phyloP scores from a whole-genome alignment of 257 asterid species.

The Sherardia arvensis region DNA sequence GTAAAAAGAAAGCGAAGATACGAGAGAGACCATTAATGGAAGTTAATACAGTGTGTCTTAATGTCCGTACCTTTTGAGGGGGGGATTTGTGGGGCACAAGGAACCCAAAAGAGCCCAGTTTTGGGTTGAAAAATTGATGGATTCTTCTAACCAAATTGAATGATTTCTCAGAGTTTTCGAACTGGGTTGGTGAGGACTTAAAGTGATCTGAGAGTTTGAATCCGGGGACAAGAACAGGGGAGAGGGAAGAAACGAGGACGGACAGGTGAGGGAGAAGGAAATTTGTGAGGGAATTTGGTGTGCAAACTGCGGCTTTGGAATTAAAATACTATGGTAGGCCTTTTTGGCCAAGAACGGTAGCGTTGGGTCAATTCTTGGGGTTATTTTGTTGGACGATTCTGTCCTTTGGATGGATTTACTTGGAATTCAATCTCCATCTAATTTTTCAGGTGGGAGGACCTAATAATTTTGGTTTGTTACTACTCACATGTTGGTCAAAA shows the following conservation, averaged over 20 bases:
- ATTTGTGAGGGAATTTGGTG: not conserved
- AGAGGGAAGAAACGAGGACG: not conserved
- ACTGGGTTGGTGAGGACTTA: slow-evolving; percentile 3
- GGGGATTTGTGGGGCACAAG: slow-evolving; percentile 8
- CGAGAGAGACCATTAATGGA: not conserved
- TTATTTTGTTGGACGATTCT: slow-evolving; percentile 4
- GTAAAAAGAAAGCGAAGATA: not conserved
- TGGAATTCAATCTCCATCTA: not conserved
- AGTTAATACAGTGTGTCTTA: slow-evolving; percentile 3
- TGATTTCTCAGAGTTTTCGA: not conserved
- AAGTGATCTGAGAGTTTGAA: not conserved
- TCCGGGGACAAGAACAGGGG: not conserved
- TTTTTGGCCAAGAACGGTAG: not conserved
- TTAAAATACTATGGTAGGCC: slow-evolving; percentile 14
- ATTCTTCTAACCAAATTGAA: not conserved
- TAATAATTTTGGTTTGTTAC: not conserved
- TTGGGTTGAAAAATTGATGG: not conserved
- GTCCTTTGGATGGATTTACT: not conserved
- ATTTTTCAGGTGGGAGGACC: not conserved
- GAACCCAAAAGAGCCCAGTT: not conserved
- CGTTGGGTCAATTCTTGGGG: slow-evolving; percentile 2
- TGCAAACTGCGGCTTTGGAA: slow-evolving; percentile 15
- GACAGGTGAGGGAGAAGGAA: not conserved
- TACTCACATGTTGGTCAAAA: not conserved
- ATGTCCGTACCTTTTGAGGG: slow-evolving; percentile 19